Evolutionary conservation across 2,329 filamentous ascomycete genomes (phyloP).

Genomic region (Aspergillus sp.): DNA sequence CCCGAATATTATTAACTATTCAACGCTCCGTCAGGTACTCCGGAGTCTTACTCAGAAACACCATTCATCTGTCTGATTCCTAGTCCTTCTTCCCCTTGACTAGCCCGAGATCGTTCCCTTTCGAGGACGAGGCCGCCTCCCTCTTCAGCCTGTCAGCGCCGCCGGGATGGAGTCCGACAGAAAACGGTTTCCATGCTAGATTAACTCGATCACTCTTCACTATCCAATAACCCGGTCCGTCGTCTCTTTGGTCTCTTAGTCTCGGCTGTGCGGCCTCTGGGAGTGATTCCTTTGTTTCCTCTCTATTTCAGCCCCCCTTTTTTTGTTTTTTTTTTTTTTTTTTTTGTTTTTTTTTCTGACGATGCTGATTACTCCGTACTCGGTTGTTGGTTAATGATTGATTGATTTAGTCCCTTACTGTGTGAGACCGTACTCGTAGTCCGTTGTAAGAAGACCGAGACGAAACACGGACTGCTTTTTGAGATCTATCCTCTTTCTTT

Average conservation of each 20-base stretch:
- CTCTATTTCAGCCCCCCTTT: not conserved
- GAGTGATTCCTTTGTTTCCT: not conserved
- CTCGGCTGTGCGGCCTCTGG: not conserved
- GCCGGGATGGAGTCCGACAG: slow-evolving; percentile 21
- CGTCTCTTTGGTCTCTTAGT: not conserved
- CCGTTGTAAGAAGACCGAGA: no score
- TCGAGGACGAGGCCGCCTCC: not conserved
- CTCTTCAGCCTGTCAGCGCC: slow-evolving; percentile 9
- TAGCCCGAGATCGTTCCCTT: no score
- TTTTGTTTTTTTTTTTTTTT: not conserved
- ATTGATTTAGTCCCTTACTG: not conserved
- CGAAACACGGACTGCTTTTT: not conserved
- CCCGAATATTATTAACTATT: not conserved
- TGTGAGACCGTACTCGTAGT: not conserved
- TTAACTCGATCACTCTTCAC: not conserved
- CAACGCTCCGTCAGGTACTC: no score
- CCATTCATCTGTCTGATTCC: not conserved
- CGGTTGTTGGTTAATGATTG: not conserved
- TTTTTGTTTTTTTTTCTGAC: not conserved
- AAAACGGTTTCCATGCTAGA: slow-evolving; percentile 21
- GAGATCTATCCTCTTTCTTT: not conserved
- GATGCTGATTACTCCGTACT: not conserved
- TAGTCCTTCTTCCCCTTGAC: not conserved
- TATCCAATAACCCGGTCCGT: no score
- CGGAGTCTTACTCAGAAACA: no score